Evolutionary conservation across 352 stramenopile species (phyloP), one percentile per base, ranked within the genome.

Genomic region (Peronosclerospora sorghi): DNA sequence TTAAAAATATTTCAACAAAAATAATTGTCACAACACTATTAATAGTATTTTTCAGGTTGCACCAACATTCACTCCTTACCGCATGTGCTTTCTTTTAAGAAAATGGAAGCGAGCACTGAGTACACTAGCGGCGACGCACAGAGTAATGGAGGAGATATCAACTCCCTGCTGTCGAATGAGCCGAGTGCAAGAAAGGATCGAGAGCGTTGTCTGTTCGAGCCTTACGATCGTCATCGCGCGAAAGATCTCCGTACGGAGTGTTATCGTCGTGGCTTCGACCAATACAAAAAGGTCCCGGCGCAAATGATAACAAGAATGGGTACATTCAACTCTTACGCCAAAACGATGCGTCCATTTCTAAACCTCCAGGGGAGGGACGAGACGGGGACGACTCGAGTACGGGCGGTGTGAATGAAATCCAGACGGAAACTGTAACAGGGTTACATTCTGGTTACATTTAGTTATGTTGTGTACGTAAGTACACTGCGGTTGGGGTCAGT

Each of bases 251-350:
- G 75, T 32, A 73, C 75, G 37, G 75, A 88, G 64, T 88, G 75
- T 58, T 88, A 88, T 54, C 73, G 70, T 8, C 71, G 75, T 19
- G 68, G 75, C 19, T 88, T 41, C 75, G 75, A 0, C 75, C 75
- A 15, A 80, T 84, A 41, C 86, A 87, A 60, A 88, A 86, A 65
- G 75, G 75, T 1, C 75, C 75, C 2, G 65, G 82, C 35, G 73
- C 75, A n/a, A 88, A 88, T 51, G 75, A 88, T 65, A 88, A 88
- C 56, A 88, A 88, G 65, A 69, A 61, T 57, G 75, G 75, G 12
- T 88, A 88, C 56, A 77, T 88, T 37, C 23, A 76, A 17, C 51
- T 88, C 32, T 52, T 88, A 38, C 70, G 75, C 38, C 70, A 75
- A 61, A 66, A 67, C 40, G 73, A 86, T 52, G 62, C 59, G 26